Percentiles rank a stretch among this genome's conserved stretches.
Conservation (phyloP, 495 filamentous ascomycete species). For the Neurospora sp. region DNA sequence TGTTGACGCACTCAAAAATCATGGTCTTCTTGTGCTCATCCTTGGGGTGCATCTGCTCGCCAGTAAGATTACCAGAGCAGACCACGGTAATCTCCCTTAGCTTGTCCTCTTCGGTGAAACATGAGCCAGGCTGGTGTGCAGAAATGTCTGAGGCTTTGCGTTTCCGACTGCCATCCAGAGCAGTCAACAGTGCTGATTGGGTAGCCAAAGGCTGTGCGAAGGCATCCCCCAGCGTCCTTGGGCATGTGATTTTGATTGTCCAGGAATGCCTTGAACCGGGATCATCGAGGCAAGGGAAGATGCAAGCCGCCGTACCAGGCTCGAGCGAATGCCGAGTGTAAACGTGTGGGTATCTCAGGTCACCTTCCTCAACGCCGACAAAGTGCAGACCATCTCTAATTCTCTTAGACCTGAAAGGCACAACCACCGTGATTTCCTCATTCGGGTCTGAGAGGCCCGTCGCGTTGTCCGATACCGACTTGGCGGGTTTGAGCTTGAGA, state of each 20-base stretch:
- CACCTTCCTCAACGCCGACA: slow-evolving; percentile 68
- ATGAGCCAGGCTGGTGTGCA: background rate
- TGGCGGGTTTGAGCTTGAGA: slow-evolving; percentile 23
- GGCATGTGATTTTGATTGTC: slow-evolving; percentile 78
- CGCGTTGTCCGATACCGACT: slow-evolving; percentile 18
- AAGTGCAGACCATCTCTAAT: slow-evolving; percentile 85
- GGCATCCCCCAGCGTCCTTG: slow-evolving; percentile 78
- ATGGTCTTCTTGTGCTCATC: slow-evolving; percentile 74
- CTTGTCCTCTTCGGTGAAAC: slow-evolving; percentile 60
- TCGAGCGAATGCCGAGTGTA: slow-evolving; percentile 75
- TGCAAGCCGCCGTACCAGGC: slow-evolving; percentile 67
- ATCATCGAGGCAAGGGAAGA: slow-evolving; percentile 91
- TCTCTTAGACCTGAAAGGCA: slow-evolving; percentile 65
- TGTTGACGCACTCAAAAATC: slow-evolving; percentile 60
- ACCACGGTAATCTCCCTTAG: slow-evolving; percentile 79
- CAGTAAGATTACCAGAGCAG: slow-evolving; percentile 77
- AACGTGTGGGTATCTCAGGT: slow-evolving; percentile 76
- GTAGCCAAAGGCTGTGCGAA: slow-evolving; percentile 37
- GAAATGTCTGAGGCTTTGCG: slow-evolving; percentile 12
- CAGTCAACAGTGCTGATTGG: slow-evolving; percentile 13
- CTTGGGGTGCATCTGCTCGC: slow-evolving; percentile 64
- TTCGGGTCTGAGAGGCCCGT: slow-evolving; percentile 19
- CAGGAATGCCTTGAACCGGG: slow-evolving; percentile 67
- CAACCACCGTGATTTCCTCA: slow-evolving; percentile 36
- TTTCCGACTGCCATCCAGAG: slow-evolving; percentile 17